Evolutionary conservation across 2,329 filamentous ascomycete genomes (phyloP).

Genomic region (Shiraia sp.): DNA sequence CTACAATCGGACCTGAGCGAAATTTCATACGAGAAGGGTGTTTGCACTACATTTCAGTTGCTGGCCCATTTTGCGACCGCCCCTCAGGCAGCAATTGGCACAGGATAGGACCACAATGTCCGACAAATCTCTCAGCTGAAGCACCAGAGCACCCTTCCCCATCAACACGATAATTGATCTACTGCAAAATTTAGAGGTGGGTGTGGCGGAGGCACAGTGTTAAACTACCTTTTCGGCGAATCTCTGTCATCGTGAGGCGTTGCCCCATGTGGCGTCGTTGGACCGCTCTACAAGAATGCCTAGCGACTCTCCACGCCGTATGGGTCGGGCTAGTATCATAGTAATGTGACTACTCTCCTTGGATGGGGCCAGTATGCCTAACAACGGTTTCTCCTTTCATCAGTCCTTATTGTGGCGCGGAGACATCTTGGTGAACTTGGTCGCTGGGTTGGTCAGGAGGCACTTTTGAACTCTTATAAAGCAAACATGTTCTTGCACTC

Average conservation of each 20-base stretch:
- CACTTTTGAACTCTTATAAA: slow-evolving; percentile 21
- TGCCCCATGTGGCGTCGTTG: slow-evolving; percentile 24
- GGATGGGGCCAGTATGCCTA: slow-evolving; percentile 17
- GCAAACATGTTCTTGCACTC: slow-evolving; percentile 8
- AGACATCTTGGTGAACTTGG: slow-evolving; percentile 14
- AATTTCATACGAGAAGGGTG: too few relatives aligned
- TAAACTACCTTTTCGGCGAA: slow-evolving; percentile 6
- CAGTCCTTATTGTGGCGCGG: slow-evolving; percentile 21
- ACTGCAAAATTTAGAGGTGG: slow-evolving; percentile 2
- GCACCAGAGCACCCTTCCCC: background rate
- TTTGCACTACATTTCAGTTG: too few relatives aligned
- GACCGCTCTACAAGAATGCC: slow-evolving; percentile 20
- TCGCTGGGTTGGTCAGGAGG: slow-evolving; percentile 10
- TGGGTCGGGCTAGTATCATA: slow-evolving; percentile 11
- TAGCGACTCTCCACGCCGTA: slow-evolving; percentile 13
- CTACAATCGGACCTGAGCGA: too few relatives aligned
- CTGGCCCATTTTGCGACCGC: too few relatives aligned
- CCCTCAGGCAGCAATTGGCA: too few relatives aligned
- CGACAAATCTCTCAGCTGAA: background rate
- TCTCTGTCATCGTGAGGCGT: slow-evolving; percentile 20
- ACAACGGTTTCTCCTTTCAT: slow-evolving; percentile 14
- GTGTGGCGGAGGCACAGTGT: slow-evolving; percentile 24
- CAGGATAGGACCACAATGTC: too few relatives aligned
- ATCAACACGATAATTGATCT: background rate
- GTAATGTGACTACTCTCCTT: slow-evolving; percentile 20